phyloP scores from a whole-genome alignment of 164 flowering plant genomes.

The Vitis riparia region DNA sequence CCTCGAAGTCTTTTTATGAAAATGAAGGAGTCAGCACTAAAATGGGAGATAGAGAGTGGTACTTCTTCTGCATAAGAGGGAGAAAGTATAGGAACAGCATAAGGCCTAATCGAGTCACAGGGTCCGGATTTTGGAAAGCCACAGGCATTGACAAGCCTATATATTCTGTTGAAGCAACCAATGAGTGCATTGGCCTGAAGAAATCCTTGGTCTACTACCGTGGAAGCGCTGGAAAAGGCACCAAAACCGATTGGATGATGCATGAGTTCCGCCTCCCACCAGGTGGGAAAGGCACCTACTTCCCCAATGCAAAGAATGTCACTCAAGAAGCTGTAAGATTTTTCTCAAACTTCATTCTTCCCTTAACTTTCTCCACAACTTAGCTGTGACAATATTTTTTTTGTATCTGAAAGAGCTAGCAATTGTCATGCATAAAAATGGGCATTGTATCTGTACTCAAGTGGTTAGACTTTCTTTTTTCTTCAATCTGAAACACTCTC shows the following conservation, averaged over 20 bases:
- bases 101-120: conserved; percentile 49
- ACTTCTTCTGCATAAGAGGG: conserved; percentile 42
- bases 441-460: too few species aligned
- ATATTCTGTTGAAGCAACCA: conserved; percentile 9
- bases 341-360: neutral
- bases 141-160: conserved; percentile 49
- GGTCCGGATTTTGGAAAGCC: conserved; percentile 53
- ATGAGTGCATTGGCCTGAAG: conserved; percentile 72
- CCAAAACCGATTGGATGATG: conserved; percentile 99
- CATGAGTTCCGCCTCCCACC: conserved; percentile 85
- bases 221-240: conserved; percentile 87
- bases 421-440: neutral
- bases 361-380: neutral
- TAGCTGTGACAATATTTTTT: neutral
- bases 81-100: conserved; percentile 47
- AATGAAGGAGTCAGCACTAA: conserved; percentile 18
- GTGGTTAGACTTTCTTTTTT: too few species aligned
- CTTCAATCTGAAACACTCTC: too few species aligned
- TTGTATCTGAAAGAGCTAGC: neutral
- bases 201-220: conserved; percentile 82
- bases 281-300: conserved; percentile 9
- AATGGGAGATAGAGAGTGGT: conserved; percentile 37
- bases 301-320: conserved; percentile 8
- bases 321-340: conserved; percentile 60
- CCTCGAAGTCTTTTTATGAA: too few species aligned